These are phyloP conservation scores for Dillenia suffruticosa DNA, from an alignment of 164 flowering plant species.

Conservation along the genomic window DNA sequence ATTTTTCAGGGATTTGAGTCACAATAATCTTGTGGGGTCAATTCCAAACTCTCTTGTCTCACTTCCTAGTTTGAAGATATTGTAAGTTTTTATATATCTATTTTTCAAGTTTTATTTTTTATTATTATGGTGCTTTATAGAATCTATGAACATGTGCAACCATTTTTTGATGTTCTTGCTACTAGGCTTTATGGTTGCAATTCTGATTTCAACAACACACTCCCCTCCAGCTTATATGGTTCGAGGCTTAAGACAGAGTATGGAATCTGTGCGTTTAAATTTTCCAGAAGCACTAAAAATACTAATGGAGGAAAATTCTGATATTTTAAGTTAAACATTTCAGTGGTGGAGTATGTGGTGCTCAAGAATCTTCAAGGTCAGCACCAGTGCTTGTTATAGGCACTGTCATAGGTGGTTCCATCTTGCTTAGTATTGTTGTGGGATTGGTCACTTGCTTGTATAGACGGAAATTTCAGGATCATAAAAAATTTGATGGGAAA, in stretches of 20 bases:
- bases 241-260: constrained; percentile 57
- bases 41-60: constrained; percentile 39
- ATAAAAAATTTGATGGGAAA: constrained; percentile 17
- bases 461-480: constrained; percentile 17
- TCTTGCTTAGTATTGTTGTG: constrained; percentile 29
- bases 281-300: neutral
- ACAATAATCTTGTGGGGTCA: constrained; percentile 50
- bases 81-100: constrained; percentile 33
- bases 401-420: constrained; percentile 36
- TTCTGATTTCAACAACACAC: constrained; percentile 22
- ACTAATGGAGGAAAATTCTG: neutral
- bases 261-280: constrained; percentile 8
- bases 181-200: constrained; percentile 64
- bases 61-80: constrained; percentile 30
- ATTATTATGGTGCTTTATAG: neutral
- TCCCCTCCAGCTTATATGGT: constrained; percentile 28
- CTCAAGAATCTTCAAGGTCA: constrained; percentile 13
- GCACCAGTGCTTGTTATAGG: constrained; percentile 28
- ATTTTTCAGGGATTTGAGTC: constrained; percentile 46
- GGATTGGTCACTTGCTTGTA: constrained; percentile 29
- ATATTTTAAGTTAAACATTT: constrained; percentile 8
- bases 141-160: neutral
- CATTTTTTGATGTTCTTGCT: neutral
- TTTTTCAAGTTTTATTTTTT: neutral
- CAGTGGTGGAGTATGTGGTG: constrained; percentile 47